phyloP scores from a whole-genome alignment of 495 filamentous ascomycete genomes.

The Xylaria longipes region DNA sequence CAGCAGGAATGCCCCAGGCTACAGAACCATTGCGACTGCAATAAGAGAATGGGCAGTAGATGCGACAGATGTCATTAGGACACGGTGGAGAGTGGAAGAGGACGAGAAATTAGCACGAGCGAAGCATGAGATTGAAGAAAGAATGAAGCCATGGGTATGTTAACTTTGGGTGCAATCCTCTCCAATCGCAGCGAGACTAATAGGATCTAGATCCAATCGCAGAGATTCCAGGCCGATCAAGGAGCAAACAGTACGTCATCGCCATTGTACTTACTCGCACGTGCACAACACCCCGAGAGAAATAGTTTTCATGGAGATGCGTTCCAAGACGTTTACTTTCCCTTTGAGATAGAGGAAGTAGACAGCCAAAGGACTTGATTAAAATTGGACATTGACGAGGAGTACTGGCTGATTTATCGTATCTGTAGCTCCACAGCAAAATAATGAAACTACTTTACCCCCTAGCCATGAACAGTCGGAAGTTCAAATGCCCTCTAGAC shows the following conservation, averaged over 20 bases:
- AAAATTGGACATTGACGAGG: slow-evolving; percentile 41
- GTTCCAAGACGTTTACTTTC: slow-evolving; percentile 38
- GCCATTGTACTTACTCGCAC: slow-evolving; percentile 36
- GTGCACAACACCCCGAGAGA: slow-evolving; percentile 30
- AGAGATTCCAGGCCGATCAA: slow-evolving; percentile 35
- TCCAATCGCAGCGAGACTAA: slow-evolving; percentile 17
- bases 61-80: slow-evolving; percentile 62
- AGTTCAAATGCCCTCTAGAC: slow-evolving; percentile 41
- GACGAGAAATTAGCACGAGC: slow-evolving; percentile 55
- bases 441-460: slow-evolving; percentile 46
- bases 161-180: not conserved
- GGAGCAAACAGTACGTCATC: slow-evolving; percentile 40
- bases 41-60: slow-evolving; percentile 71
- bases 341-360: slow-evolving; percentile 43
- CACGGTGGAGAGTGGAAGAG: slow-evolving; percentile 69
- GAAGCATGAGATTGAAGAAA: slow-evolving; percentile 50
- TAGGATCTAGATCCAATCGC: slow-evolving; percentile 34
- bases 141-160: slow-evolving; percentile 51
- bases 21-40: slow-evolving; percentile 72
- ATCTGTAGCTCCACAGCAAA: slow-evolving; percentile 44
- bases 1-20: slow-evolving; percentile 73
- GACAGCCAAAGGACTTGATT: slow-evolving; percentile 33
- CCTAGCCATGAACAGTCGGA: slow-evolving; percentile 38
- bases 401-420: slow-evolving; percentile 39
- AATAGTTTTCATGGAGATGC: slow-evolving; percentile 36